Conservation (phyloP, 768 basidiomycete genomes). For the Boletus tomentosulus region DNA sequence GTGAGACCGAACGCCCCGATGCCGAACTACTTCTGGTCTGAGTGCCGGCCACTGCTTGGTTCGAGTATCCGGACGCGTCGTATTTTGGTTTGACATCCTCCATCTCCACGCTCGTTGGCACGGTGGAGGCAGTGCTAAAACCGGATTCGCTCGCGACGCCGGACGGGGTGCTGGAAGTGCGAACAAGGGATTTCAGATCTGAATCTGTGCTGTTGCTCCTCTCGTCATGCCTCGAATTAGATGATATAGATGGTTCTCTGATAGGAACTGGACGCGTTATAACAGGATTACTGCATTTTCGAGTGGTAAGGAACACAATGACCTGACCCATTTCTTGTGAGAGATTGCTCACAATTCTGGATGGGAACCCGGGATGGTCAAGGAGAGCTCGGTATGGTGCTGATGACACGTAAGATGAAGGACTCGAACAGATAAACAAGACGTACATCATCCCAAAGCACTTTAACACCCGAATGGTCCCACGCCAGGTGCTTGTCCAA, state of each 20-base stretch:
- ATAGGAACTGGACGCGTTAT: neutral
- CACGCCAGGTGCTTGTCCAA: conserved; percentile 45
- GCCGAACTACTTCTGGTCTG: conserved; percentile 2
- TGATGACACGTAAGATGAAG: conserved; percentile 4
- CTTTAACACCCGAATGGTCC: conserved; percentile 44
- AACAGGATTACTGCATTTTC: conserved; percentile 1
- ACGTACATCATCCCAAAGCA: conserved; percentile 36
- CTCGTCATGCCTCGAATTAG: neutral
- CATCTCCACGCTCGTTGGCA: conserved; percentile 5
- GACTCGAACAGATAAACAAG: neutral
- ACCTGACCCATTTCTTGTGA: neutral
- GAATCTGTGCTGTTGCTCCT: neutral
- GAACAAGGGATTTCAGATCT: conserved; percentile 3
- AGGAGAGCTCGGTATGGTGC: conserved; percentile 13
- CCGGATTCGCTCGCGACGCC: conserved; percentile 5
- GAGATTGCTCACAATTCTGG: conserved; percentile 12
- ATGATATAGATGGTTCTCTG: conserved; percentile 5
- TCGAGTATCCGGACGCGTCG: conserved; percentile 1
- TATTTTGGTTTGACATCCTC: conserved; percentile 25
- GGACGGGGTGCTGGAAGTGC: conserved; percentile 13
- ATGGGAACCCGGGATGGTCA: conserved; percentile 12
- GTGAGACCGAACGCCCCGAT: conserved; percentile 14
- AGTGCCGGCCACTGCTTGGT: neutral
- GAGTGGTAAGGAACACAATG: neutral
- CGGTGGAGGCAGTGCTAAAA: conserved; percentile 1